phyloP scores from a whole-genome alignment of 257 asterid species.

The Penstemon barbatus region DNA sequence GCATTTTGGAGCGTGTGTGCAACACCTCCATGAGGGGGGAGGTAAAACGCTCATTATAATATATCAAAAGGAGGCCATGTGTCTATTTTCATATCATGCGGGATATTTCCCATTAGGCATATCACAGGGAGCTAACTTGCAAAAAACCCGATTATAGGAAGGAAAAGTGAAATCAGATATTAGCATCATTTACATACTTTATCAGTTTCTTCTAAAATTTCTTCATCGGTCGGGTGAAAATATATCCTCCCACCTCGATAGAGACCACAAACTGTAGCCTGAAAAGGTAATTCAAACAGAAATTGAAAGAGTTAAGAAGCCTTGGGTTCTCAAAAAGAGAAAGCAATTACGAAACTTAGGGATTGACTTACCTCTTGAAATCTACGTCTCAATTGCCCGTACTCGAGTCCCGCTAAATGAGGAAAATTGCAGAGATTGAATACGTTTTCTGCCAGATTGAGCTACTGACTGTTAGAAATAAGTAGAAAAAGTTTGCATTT shows the following conservation, averaged over 20 bases:
- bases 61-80: too few species aligned
- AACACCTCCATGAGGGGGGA: too few species aligned
- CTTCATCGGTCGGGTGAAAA: conserved; percentile 93
- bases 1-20: too few species aligned
- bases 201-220: conserved; percentile 62
- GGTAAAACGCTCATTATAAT: too few species aligned
- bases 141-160: too few species aligned
- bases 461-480: conserved; percentile 26
- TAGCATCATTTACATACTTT: conserved; percentile 49
- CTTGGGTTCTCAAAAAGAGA: conserved; percentile 1
- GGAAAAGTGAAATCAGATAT: neutral
- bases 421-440: conserved; percentile 90
- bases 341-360: conserved; percentile 13
- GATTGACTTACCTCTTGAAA: conserved; percentile 73
- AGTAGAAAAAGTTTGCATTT: conserved; percentile 3
- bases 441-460: conserved; percentile 76
- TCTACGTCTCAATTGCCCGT: conserved; percentile 74
- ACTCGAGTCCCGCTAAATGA: conserved; percentile 68
- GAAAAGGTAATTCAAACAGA: conserved; percentile 24
- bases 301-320: conserved; percentile 1
- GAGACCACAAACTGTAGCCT: conserved; percentile 94
- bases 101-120: too few species aligned
- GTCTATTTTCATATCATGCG: too few species aligned
- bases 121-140: too few species aligned
- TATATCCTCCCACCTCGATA: conserved; percentile 64